These are phyloP conservation scores for Nothophaeocryptopus gaeumannii DNA, from an alignment of 2,329 filamentous ascomycete genomes.

Conservation along the genomic window DNA sequence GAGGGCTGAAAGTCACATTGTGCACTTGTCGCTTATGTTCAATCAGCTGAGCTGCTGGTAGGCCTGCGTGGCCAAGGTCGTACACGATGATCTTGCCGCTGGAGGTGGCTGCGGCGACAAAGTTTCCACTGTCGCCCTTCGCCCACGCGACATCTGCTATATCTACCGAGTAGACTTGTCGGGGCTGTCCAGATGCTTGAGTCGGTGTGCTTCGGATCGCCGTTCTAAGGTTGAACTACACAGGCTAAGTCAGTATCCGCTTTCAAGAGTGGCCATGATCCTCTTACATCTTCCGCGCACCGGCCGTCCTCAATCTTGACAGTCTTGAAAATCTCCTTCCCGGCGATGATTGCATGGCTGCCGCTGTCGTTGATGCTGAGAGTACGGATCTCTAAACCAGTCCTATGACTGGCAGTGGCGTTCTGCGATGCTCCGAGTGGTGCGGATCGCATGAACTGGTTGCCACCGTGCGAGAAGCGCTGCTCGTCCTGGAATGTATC, in stretches of 20 bases:
- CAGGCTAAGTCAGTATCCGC: no score
- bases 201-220: conserved; percentile 58
- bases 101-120: conserved; percentile 62
- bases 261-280: no score
- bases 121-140: conserved; percentile 58
- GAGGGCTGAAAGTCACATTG: conserved; percentile 63
- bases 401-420: conserved; percentile 59
- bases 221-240: conserved; percentile 56
- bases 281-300: conserved; percentile 53
- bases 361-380: conserved; percentile 62
- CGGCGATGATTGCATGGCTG: conserved; percentile 63
- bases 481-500: conserved; percentile 19
- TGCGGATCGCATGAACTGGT: conserved; percentile 24
- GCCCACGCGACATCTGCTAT: conserved; percentile 68
- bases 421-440: conserved; percentile 39
- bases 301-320: conserved; percentile 56
- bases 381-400: conserved; percentile 62
- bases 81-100: conserved; percentile 66
- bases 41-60: conserved; percentile 61
- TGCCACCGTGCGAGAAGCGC: conserved; percentile 22
- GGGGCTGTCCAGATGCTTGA: conserved; percentile 48
- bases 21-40: conserved; percentile 66
- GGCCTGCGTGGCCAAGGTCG: conserved; percentile 59
- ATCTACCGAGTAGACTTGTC: conserved; percentile 50
- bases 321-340: conserved; percentile 65